Conservation (phyloP, 1,139 yeast genomes). For the Trichomonascaceae sp. region DNA sequence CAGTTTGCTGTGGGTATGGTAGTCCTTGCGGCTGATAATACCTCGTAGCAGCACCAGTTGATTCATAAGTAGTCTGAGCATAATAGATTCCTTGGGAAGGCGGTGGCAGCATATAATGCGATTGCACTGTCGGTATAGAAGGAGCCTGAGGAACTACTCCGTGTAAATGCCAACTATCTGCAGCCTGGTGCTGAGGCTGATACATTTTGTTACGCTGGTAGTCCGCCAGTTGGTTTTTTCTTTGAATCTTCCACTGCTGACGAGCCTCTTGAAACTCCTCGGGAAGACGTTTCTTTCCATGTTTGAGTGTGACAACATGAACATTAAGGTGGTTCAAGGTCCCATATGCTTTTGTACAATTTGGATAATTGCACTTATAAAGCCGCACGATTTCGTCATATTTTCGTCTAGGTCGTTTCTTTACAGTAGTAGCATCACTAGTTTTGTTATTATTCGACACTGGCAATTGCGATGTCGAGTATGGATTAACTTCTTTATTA, state of each 20-base stretch:
- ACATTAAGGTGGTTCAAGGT: constrained; percentile 72
- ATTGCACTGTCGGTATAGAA: not conserved
- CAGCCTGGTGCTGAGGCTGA: constrained; percentile 7
- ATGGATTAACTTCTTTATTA: not conserved
- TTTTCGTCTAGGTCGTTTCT: constrained; percentile 55
- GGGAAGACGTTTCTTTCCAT: constrained; percentile 63
- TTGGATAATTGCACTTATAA: constrained; percentile 54
- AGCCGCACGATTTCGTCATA: constrained; percentile 66
- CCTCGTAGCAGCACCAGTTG: not conserved
- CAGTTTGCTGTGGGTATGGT: not conserved
- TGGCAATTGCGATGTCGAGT: not conserved
- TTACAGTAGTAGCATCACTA: constrained; percentile 8
- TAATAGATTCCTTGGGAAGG: not conserved
- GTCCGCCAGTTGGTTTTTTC: constrained; percentile 14
- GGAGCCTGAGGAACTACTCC: not conserved
- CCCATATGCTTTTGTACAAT: constrained; percentile 68
- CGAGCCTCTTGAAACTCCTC: constrained; percentile 56
- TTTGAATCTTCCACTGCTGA: constrained; percentile 27
- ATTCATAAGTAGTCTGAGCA: not conserved
- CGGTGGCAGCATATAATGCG: not conserved
- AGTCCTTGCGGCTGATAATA: not conserved
- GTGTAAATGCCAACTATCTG: not conserved
- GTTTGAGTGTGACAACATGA: constrained; percentile 65
- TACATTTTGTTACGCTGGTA: constrained; percentile 12
- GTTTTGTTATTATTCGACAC: not conserved